Evolutionary conservation across 495 filamentous ascomycete genomes (phyloP), one percentile per base, ranked within the genome.

Genomic region (Sphaerosporella brunnea): DNA sequence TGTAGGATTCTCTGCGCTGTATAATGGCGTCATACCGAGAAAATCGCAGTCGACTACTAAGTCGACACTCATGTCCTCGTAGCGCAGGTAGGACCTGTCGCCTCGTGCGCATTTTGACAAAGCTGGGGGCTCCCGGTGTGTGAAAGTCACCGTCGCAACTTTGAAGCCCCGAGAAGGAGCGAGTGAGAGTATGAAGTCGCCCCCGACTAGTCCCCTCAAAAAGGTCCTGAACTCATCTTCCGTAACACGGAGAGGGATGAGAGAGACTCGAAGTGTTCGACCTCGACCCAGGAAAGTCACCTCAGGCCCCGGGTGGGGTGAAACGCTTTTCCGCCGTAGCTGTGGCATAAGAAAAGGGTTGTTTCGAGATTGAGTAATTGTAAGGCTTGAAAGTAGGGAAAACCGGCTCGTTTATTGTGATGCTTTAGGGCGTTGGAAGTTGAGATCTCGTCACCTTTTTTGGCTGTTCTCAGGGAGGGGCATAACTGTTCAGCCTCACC

Each of bases 1-100:
- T 4, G 51, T 44, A 30, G 20, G 16, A 1, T 51, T 10, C 28
- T 35, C 36, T 4, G 49, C 36, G n/a, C 7, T 7, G 23, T 54
- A 51, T 32, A 53, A 42, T 23, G 51, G 42, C 0, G 51, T 53
- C 19, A 53, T 16, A 11, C 51, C 51, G 32, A 44, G 45, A 47
- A 53, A 53, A 18, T 51, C 10, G 11, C 20, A 25, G 30, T 53
- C 51, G 2, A 47, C 42, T 0, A 24, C 39, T 23, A 24, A 11
- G 4, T 21, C 15, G 36, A 15, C 39, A 4, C 16, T 15, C 35
- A 18, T 9, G 4, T 18, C 16, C 35, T 15, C 16, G 35, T 37
- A 9, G 9, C 4, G 4, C 8, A 18, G 7, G 16, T 37, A 37
- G 16, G 8, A 9, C 18, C 15, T 37, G 7, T 18, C 15, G 35